Base-by-base conservation (phyloP, 164 flowering plant species). In the Brasenia schreberi region DNA sequence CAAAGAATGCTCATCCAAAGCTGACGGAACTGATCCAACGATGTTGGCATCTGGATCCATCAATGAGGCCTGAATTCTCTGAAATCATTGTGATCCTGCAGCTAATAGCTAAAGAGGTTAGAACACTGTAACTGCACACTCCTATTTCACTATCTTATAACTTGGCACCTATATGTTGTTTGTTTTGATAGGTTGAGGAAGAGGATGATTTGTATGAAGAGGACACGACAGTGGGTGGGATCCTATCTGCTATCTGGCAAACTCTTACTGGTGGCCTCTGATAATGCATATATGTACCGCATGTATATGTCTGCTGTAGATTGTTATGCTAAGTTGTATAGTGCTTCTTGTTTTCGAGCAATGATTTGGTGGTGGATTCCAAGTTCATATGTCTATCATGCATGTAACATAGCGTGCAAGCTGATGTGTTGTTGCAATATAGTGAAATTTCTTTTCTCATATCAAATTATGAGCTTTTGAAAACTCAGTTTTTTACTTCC, bases 41-140 rank as follows among this genome's bases (percentile, higher is more conserved):
- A 67, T 92, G 98, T 80, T 92, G 98, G 98, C 92, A 83, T 71
- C 93, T 83, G 67, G 92, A 92, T 44, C 90, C 96, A 52, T 61
- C 80, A 60, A 73, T 74, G 53, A 81, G 98, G 73, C 97, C 97
- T 4, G 75, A 77, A 42, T 92, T 92, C 78, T 80, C 88, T 18
- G 92, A 90, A 60, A 84, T 90, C 42, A 69, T 75, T 43, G 89
- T 83, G 56, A 82, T 85, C 59, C 75, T 92, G 76, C 87, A 80
- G 66, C 77, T 75, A 56, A 78, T 88, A 62, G 67, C 84, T 42
- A 80, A 81, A 63, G 87, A 87, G 90, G 96, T 7, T 9, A 16
- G 3, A 61, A 59, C 43, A 45, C 14, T 5, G 7, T 16, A 18
- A 7, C 45, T 19, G 18, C 10, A 14, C 49, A 53, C 44, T 23